These are phyloP conservation scores for Camelina neglecta DNA, from an alignment of 345 rosid genomes.

Conservation along the genomic window DNA sequence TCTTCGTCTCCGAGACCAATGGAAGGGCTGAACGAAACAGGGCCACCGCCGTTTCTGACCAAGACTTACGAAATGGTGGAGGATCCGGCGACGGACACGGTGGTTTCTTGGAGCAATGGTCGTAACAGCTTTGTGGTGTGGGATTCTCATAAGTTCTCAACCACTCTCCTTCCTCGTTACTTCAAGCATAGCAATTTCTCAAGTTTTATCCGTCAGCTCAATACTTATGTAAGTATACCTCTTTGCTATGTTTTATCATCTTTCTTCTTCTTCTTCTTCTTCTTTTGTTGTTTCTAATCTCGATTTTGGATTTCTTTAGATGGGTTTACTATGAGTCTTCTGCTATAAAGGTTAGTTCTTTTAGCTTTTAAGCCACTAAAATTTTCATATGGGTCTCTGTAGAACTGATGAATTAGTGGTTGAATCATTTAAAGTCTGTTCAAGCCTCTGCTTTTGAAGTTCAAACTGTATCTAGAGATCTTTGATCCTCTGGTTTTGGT, in stretches of 20 bases:
- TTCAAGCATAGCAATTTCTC: slow-evolving; percentile 81
- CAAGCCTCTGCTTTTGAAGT: background rate
- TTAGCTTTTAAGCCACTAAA: slow-evolving; percentile 3
- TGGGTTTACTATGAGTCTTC: slow-evolving; percentile 41
- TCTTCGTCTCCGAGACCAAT: slow-evolving; percentile 64
- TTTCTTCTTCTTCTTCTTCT: background rate
- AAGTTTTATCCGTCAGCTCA: slow-evolving; percentile 79
- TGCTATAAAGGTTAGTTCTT: slow-evolving; percentile 42
- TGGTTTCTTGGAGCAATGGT: slow-evolving; percentile 69
- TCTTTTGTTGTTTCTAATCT: slow-evolving; percentile 14
- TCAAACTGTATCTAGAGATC: background rate
- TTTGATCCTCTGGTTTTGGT: background rate
- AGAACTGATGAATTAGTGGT: too few species aligned
- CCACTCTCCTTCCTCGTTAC: slow-evolving; percentile 62
- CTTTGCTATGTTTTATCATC: background rate
- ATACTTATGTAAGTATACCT: slow-evolving; percentile 67
- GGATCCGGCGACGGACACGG: slow-evolving; percentile 62
- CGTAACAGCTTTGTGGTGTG: slow-evolving; percentile 71
- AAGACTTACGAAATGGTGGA: slow-evolving; percentile 79
- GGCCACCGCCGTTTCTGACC: slow-evolving; percentile 78
- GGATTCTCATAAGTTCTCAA: slow-evolving; percentile 63
- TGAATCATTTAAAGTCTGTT: background rate
- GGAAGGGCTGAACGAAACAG: slow-evolving; percentile 72
- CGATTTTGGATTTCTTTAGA: slow-evolving; percentile 36
- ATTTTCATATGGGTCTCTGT: background rate